Conservation (phyloP, 1,139 yeast species). For the Zygosaccharomyces pseudobailii region DNA sequence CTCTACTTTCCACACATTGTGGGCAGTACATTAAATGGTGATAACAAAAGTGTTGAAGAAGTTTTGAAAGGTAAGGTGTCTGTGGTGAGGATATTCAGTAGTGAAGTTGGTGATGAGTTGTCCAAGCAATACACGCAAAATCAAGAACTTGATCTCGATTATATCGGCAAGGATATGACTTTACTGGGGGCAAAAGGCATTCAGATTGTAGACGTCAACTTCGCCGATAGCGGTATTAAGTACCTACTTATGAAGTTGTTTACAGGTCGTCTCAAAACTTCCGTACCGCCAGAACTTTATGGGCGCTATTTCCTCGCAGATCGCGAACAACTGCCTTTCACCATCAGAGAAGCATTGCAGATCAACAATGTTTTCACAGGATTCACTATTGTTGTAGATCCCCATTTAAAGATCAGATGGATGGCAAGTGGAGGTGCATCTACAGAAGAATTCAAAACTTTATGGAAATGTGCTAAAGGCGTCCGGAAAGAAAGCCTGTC, state of each 20-base stretch:
- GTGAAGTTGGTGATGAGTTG: conserved; percentile 69
- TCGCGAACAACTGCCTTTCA: conserved; percentile 54
- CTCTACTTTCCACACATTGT: conserved; percentile 79
- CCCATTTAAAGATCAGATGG: conserved; percentile 77
- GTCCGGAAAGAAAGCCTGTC: conserved; percentile 25
- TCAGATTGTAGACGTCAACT: conserved; percentile 69
- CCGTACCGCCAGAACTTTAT: conserved; percentile 49
- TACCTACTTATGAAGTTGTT: conserved; percentile 56
- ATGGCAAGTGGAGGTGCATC: conserved; percentile 82
- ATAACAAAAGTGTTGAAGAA: conserved; percentile 40
- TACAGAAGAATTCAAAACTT: conserved; percentile 49
- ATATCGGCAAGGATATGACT: conserved; percentile 19
- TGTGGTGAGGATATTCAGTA: conserved; percentile 33
- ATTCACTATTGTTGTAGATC: conserved; percentile 73
- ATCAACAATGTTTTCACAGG: conserved; percentile 81
- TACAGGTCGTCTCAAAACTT: conserved; percentile 41
- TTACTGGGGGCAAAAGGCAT: conserved; percentile 28
- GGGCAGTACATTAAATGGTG: conserved; percentile 50
- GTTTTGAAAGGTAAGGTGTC: conserved; percentile 30
- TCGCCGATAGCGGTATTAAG: conserved; percentile 69
- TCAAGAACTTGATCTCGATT: conserved; percentile 34
- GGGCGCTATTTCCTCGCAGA: conserved; percentile 60
- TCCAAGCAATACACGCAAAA: conserved; percentile 54
- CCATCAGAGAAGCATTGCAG: conserved; percentile 53
- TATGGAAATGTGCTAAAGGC: conserved; percentile 66